Evolutionary conservation across 2,329 filamentous ascomycete species (phyloP).

Genomic region (Davidsoniella australis): DNA sequence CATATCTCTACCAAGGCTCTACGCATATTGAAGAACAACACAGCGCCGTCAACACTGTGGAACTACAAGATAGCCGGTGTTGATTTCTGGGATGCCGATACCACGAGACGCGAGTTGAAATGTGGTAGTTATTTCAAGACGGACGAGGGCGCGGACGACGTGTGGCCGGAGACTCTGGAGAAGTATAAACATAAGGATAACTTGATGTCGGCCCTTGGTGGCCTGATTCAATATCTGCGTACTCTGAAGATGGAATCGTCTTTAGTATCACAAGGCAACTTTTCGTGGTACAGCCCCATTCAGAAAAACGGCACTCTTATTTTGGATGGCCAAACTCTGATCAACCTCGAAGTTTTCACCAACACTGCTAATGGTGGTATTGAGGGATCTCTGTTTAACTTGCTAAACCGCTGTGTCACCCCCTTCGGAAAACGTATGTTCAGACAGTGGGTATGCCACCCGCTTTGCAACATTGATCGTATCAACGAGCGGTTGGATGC

Average conservation of each 20-base stretch:
- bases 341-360: slow-evolving; percentile 93
- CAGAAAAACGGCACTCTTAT: slow-evolving; percentile 78
- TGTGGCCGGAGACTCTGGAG: slow-evolving; percentile 60
- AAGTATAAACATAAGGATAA: slow-evolving; percentile 62
- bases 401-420: slow-evolving; percentile 87
- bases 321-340: slow-evolving; percentile 85
- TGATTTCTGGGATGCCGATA: slow-evolving; percentile 84
- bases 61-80: slow-evolving; percentile 73
- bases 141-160: slow-evolving; percentile 36
- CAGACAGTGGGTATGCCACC: slow-evolving; percentile 94
- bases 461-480: slow-evolving; percentile 65
- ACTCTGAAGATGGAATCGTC: slow-evolving; percentile 77
- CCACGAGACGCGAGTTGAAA: slow-evolving; percentile 64
- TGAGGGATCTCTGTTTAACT: slow-evolving; percentile 75
- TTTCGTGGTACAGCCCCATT: slow-evolving; percentile 83
- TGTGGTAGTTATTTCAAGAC: slow-evolving; percentile 61
- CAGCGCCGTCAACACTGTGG: slow-evolving; percentile 82
- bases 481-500: slow-evolving; percentile 93
- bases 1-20: slow-evolving; percentile 73
- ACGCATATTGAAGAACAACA: slow-evolving; percentile 92
- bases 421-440: slow-evolving; percentile 94
- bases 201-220: slow-evolving; percentile 81
- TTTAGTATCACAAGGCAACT: slow-evolving; percentile 77
- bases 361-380: slow-evolving; percentile 76
- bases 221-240: slow-evolving; percentile 70